A percentile compares a stretch with the other conserved stretches of the same genome.
Evolutionary conservation across 192 early-diverging fungal species (phyloP).

Genomic region (Backusella liffmaniae): DNA sequence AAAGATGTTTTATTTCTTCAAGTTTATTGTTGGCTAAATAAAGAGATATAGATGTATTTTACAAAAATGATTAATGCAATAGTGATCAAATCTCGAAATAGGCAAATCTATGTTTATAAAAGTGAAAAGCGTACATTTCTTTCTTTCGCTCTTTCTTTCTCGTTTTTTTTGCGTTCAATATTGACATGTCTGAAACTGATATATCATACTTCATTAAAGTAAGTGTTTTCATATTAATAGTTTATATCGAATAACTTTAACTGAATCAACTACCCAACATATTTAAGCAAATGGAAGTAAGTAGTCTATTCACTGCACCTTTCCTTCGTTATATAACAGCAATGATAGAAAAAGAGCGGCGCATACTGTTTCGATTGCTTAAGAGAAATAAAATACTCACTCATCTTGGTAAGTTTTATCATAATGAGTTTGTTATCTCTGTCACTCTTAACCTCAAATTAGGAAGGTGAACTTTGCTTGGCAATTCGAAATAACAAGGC

Average conservation of each 20-base stretch:
- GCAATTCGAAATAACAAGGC: not conserved
- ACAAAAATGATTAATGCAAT: not conserved
- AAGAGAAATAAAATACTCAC: not conserved
- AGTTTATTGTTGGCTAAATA: not conserved
- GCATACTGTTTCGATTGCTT: not conserved
- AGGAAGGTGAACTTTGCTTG: not conserved
- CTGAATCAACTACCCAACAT: not conserved
- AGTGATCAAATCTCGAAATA: not conserved
- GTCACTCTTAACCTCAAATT: not conserved
- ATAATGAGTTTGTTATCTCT: not conserved
- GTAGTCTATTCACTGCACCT: not conserved
- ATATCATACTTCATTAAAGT: not conserved
- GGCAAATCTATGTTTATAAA: not conserved
- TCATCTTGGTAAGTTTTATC: not conserved
- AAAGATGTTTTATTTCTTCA: not conserved
- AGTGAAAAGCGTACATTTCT: not conserved
- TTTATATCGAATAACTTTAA: not conserved
- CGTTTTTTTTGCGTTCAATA: not conserved
- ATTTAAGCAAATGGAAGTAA: not conserved
- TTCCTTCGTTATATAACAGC: not conserved
- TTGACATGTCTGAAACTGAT: not conserved
- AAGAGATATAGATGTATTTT: not conserved
- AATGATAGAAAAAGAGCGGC: not conserved
- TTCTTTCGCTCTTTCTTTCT: not conserved
- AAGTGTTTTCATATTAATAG: not conserved